Evolutionary conservation across 352 stramenopile genomes (phyloP).

Genomic region (Pythium aquatile): DNA sequence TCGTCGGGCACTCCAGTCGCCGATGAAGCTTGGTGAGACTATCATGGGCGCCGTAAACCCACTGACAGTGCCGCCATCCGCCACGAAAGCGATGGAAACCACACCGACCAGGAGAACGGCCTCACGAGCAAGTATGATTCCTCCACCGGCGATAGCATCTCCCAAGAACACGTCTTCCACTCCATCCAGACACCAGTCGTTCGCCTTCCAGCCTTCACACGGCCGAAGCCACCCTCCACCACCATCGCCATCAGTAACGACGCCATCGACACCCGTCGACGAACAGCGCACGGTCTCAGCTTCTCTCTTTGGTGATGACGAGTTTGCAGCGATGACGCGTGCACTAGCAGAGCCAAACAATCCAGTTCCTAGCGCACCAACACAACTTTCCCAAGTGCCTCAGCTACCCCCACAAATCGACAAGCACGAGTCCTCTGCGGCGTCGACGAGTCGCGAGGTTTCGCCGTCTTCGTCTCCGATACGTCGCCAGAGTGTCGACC

Average conservation of each 20-base stretch:
- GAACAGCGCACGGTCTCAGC: background rate
- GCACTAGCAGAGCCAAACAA: slow-evolving; percentile 26
- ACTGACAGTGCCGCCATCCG: slow-evolving; percentile 7
- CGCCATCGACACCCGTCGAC: background rate
- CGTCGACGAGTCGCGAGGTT: background rate
- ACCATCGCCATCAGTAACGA: background rate
- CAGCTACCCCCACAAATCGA: slow-evolving; percentile 21
- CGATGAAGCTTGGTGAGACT: slow-evolving; percentile 17
- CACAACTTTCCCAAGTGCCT: background rate
- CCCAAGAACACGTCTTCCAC: background rate
- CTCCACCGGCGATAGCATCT: slow-evolving; percentile 16
- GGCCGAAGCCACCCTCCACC: background rate
- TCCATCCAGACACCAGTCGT: slow-evolving; percentile 2
- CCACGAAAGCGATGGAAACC: slow-evolving; percentile 8
- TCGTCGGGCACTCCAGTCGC: slow-evolving; percentile 31
- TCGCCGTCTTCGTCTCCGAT: slow-evolving; percentile 14
- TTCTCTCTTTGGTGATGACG: slow-evolving; percentile 26
- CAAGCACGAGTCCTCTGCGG: slow-evolving; percentile 1
- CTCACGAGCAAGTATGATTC: slow-evolving; percentile 20
- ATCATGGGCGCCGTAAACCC: background rate
- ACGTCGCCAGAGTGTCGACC: slow-evolving; percentile 11
- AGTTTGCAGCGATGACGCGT: slow-evolving; percentile 21
- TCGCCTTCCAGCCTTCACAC: background rate
- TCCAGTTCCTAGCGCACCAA: background rate
- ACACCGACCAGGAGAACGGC: slow-evolving; percentile 2